phyloP scores from a whole-genome alignment of 75 land plant species.

The Cunninghamia lanceolata region DNA sequence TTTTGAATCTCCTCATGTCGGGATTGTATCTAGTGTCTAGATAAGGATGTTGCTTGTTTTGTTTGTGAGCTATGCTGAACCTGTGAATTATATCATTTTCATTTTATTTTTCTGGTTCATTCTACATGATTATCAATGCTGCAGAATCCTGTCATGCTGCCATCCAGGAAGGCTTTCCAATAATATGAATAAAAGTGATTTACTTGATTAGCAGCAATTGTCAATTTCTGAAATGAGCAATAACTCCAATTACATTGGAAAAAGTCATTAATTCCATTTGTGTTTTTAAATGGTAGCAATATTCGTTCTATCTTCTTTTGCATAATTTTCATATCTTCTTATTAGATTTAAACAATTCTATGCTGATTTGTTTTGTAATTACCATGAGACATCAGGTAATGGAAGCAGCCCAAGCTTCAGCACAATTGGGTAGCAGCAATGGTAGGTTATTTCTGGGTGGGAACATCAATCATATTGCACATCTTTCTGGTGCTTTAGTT shows the following conservation, averaged over 20 bases:
- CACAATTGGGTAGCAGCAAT: conserved; percentile 42
- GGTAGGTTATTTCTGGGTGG: conserved; percentile 27
- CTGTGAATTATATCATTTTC: neutral
- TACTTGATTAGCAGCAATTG: neutral
- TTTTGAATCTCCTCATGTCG: neutral
- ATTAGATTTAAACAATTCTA: neutral
- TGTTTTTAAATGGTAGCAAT: neutral
- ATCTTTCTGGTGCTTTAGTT: conserved; percentile 88
- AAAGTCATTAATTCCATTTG: neutral
- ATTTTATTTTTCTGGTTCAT: neutral
- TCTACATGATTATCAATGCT: neutral
- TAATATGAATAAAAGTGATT: neutral
- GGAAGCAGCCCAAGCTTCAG: conserved; percentile 95
- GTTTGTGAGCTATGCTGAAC: neutral
- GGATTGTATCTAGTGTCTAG: neutral
- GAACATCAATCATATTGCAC: conserved; percentile 90
- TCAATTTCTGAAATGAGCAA: neutral
- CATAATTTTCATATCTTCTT: neutral
- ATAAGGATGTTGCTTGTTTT: neutral
- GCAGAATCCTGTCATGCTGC: neutral
- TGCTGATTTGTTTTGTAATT: conserved; percentile 8
- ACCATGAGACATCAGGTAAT: conserved; percentile 57
- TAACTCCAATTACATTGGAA: neutral
- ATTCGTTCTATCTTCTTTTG: neutral
- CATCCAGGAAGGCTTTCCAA: neutral